Base-by-base conservation (phyloP, 441 rosid species). In the Populus trichocarpa region DNA sequence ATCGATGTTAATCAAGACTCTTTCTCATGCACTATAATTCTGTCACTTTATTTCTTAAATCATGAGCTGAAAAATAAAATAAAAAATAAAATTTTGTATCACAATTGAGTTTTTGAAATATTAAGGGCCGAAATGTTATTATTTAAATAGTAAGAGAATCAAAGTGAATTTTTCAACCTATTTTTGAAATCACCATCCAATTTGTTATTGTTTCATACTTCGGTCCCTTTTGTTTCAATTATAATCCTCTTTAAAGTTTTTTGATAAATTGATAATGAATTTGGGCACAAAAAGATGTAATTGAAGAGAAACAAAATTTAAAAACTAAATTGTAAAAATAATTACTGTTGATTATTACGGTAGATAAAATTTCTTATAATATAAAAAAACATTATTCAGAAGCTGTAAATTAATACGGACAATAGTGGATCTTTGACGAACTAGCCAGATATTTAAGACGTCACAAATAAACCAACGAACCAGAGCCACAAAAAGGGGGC, bases 391-490 rank as follows among this genome's bases (percentile, higher is more conserved):
- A 9, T 2, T 38, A 38, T 38, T 38, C 46, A 10, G 46, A 10
- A 38, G 46, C 13, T 38, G 13, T 46, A 1, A 50, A 50, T 50
- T 50, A 0, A 50, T 50, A 50, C 57, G 18, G 59, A 70, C 73
- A 70, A 40, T 36, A 23, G 73, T n/a, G 28, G 53, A 53, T 53
- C 59, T n/a, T n/a, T 5, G 20, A 14, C 20, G 57, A 50, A 14
- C 57, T 13, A 70, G 68, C n/a, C 83, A 84, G 78, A 75, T 42
- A 75, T 79, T 84, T 73, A 75, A 42, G 79, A 50, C 84, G 82
- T 83, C 83, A 74, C 20, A 50, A 50, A 50, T 50, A 75, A 83
- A 59, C 53, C 18, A 72, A 79, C 76, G 57, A 50, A 50, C 57
- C n/a, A 64, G 75, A 50, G 26, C 84, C 75, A 80, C 67, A 68